Evolutionary conservation across 2,329 filamentous ascomycete species (phyloP).

Genomic region (Aureobasidium melanogenum): DNA sequence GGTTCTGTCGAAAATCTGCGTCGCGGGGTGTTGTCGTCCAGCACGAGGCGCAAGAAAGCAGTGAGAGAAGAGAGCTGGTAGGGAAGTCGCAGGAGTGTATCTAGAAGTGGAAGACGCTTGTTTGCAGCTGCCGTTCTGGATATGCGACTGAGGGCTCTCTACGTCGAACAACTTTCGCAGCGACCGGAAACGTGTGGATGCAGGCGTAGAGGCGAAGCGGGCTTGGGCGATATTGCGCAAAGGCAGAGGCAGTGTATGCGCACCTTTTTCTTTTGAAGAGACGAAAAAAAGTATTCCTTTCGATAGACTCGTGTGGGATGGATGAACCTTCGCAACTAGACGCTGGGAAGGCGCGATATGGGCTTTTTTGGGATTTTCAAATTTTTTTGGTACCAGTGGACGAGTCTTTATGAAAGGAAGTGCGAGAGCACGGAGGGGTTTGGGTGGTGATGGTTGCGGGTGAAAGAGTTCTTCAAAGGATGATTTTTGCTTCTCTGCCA

Average conservation of each 20-base stretch:
- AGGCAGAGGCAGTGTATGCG: constrained; percentile 4
- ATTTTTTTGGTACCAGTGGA: constrained; percentile 28
- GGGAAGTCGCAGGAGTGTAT: background rate
- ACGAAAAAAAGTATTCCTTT: constrained; percentile 5
- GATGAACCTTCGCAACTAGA: constrained; percentile 12
- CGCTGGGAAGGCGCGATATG: constrained; percentile 20
- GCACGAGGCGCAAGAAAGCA: background rate
- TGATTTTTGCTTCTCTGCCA: background rate
- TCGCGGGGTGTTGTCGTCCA: background rate
- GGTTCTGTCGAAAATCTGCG: background rate
- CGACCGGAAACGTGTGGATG: background rate
- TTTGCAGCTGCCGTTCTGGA: background rate
- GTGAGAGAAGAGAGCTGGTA: background rate
- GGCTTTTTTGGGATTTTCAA: constrained; percentile 28
- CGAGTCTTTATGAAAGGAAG: constrained; percentile 25
- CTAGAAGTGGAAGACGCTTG: background rate
- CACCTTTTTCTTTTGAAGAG: constrained; percentile 9
- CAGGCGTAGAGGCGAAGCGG: background rate
- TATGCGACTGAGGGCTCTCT: background rate
- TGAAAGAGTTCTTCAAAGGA: constrained; percentile 11
- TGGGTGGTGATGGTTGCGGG: constrained; percentile 15
- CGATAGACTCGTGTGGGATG: constrained; percentile 9
- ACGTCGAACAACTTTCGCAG: background rate
- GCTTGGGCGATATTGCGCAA: background rate
- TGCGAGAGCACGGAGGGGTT: constrained; percentile 11